Evolutionary conservation across 495 filamentous ascomycete genomes (phyloP).

Genomic region (Apiosordaria backusii): DNA sequence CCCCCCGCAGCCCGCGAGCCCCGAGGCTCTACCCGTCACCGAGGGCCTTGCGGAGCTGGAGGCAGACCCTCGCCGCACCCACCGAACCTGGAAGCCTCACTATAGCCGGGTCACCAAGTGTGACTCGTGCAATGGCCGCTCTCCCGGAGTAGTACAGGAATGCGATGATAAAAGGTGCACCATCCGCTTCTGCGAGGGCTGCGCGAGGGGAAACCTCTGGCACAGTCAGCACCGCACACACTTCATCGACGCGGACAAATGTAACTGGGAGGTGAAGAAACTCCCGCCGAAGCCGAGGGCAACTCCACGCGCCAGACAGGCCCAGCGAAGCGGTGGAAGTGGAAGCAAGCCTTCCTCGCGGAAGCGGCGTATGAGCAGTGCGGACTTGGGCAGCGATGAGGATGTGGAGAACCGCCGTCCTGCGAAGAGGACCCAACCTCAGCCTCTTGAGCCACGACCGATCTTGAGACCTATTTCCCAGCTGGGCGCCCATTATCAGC

Average conservation of each 20-base stretch:
- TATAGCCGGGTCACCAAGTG: constrained; percentile 27
- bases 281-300: not conserved
- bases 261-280: constrained; percentile 12
- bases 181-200: constrained; percentile 21
- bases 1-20: not conserved
- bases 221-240: constrained; percentile 8
- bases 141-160: constrained; percentile 14
- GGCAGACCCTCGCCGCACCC: not conserved
- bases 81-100: constrained; percentile 15
- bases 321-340: not conserved
- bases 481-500: not conserved
- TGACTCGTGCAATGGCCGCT: constrained; percentile 24
- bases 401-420: not conserved
- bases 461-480: not conserved
- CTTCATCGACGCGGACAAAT: constrained; percentile 16
- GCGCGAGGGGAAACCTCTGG: constrained; percentile 11
- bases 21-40: not conserved
- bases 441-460: not conserved
- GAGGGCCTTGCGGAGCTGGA: not conserved
- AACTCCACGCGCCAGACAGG: not conserved
- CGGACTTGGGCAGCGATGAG: not conserved
- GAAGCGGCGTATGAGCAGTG: not conserved
- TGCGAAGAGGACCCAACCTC: not conserved
- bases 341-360: not conserved
- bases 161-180: constrained; percentile 15